Percentiles rank a stretch among this genome's conserved stretches.
Evolutionary conservation across 108 stramenopile species (phyloP).

Genomic region (Conticribra guillardii): DNA sequence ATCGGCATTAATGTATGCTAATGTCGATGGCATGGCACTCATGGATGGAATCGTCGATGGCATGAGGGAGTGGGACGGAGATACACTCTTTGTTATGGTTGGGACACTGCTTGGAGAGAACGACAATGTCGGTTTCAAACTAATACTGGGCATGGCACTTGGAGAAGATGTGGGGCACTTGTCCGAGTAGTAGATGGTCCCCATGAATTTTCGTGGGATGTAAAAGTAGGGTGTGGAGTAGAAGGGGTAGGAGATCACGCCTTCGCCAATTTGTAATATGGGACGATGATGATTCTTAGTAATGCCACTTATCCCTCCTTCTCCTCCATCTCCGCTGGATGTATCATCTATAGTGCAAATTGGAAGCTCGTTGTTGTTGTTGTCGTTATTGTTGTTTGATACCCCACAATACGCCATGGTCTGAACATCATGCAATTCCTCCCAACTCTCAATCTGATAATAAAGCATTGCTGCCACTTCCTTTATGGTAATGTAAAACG

Average conservation of each 20-base stretch:
- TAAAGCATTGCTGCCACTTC: slow-evolving; percentile 24
- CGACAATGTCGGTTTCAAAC: background rate
- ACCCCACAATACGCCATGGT: slow-evolving; percentile 7
- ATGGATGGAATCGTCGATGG: background rate
- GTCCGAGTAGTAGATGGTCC: slow-evolving; percentile 12
- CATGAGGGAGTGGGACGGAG: background rate
- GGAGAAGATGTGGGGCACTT: slow-evolving; percentile 9
- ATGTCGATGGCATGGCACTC: background rate
- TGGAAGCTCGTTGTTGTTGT: background rate
- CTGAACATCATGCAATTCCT: slow-evolving; percentile 23
- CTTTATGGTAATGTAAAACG: slow-evolving; percentile 28
- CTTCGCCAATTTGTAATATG: slow-evolving; percentile 32
- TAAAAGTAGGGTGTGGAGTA: slow-evolving; percentile 30
- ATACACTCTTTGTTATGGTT: background rate
- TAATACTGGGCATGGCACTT: background rate
- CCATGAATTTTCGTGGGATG: slow-evolving; percentile 24
- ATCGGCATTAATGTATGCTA: slow-evolving; percentile 8
- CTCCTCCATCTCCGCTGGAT: background rate
- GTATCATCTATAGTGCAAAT: too few species aligned
- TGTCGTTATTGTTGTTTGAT: background rate
- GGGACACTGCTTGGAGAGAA: slow-evolving; percentile 2
- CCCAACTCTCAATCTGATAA: slow-evolving; percentile 21
- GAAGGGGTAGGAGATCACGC: slow-evolving; percentile 36
- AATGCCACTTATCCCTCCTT: background rate
- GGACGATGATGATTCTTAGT: background rate